A percentile compares a stretch with the other conserved stretches of the same genome.
phyloP scores from a whole-genome alignment of 805 yeast genomes.

The Peterozyma xylosa region DNA sequence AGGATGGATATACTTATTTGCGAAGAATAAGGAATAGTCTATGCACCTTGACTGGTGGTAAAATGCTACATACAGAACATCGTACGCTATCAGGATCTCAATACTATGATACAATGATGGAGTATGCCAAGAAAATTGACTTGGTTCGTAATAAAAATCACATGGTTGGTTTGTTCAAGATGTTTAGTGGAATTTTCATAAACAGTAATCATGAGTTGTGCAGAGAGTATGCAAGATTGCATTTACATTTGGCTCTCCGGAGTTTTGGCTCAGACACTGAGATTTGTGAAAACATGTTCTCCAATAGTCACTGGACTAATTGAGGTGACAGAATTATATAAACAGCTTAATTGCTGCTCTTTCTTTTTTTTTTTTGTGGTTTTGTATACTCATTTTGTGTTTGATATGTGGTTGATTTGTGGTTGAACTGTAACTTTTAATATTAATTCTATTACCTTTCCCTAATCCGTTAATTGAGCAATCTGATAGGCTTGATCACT shows the following conservation, averaged over 20 bases:
- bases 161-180: constrained; percentile 46
- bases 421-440: too few species aligned
- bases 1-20: constrained; percentile 43
- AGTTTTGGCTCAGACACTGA: constrained; percentile 40
- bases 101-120: constrained; percentile 33
- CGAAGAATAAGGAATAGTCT: constrained; percentile 39
- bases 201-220: constrained; percentile 50
- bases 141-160: constrained; percentile 35
- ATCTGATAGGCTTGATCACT: too few species aligned
- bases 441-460: too few species aligned
- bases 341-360: too few species aligned
- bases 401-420: too few species aligned
- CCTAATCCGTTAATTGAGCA: too few species aligned
- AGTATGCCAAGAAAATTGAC: constrained; percentile 31
- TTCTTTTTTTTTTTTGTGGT: too few species aligned
- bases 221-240: constrained; percentile 44
- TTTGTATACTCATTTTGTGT: too few species aligned
- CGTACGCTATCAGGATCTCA: constrained; percentile 23
- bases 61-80: constrained; percentile 24
- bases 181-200: constrained; percentile 32
- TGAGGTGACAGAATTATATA: background rate
- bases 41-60: constrained; percentile 22
- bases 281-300: constrained; percentile 46
- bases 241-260: constrained; percentile 47
- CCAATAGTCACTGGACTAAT: background rate